Evolutionary conservation across 2,329 filamentous ascomycete genomes (phyloP).

Genomic region (Trichoderma sp.): DNA sequence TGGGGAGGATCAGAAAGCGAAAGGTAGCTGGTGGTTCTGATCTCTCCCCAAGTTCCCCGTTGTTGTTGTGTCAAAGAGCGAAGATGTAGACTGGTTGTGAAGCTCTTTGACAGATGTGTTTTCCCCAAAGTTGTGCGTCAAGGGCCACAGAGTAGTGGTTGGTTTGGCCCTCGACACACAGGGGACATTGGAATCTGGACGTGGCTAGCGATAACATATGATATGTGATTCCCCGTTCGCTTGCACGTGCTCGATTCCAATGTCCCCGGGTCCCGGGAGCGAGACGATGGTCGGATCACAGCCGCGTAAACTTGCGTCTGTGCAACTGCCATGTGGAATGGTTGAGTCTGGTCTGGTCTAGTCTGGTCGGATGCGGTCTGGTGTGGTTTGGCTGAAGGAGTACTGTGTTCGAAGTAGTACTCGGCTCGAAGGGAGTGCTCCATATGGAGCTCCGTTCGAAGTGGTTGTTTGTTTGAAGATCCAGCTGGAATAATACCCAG

Average conservation of each 20-base stretch:
- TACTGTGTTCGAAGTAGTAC: not conserved
- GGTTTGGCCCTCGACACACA: not conserved
- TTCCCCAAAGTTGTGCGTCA: constrained; percentile 4
- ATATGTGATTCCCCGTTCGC: constrained; percentile 1
- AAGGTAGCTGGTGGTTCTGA: not conserved
- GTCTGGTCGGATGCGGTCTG: not conserved
- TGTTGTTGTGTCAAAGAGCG: not conserved
- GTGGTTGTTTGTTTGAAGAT: not conserved
- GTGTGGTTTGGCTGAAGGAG: not conserved
- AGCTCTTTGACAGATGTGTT: not conserved
- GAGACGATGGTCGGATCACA: not conserved
- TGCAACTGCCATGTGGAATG: not conserved
- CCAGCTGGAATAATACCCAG: too few relatives aligned
- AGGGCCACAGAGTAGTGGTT: not conserved
- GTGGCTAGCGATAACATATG: not conserved
- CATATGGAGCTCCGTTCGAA: not conserved
- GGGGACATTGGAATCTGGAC: not conserved
- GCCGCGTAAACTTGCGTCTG: not conserved
- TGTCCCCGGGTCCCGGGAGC: not conserved
- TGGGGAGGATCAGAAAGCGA: not conserved
- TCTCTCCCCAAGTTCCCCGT: constrained; percentile 3
- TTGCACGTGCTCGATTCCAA: constrained; percentile 7
- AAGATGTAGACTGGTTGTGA: not conserved
- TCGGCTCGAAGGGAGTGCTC: not conserved
- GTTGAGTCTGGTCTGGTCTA: not conserved